Evolutionary conservation across 2,329 filamentous ascomycete species (phyloP).

Genomic region (Arthrobotrys pseudoclavata): DNA sequence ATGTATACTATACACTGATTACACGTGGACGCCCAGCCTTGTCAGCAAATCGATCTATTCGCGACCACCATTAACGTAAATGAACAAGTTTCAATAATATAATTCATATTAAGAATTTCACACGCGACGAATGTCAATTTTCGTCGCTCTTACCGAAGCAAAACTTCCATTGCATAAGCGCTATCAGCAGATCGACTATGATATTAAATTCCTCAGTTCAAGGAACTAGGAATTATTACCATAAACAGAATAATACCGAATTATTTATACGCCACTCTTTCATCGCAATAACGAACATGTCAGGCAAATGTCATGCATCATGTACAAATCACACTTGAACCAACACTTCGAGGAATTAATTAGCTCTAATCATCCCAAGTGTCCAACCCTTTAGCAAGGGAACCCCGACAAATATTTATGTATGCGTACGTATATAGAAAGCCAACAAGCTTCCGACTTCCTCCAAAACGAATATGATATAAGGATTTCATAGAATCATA

Average conservation of each 20-base stretch:
- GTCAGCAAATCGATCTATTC: constrained; percentile 26
- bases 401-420: constrained; percentile 1
- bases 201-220: constrained; percentile 16
- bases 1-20: not conserved
- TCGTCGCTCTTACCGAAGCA: constrained; percentile 18
- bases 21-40: constrained; percentile 17
- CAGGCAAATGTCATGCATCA: constrained; percentile 20
- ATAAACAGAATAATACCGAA: not conserved
- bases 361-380: constrained; percentile 6
- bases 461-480: constrained; percentile 43
- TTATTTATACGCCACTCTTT: not conserved
- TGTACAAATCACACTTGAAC: constrained; percentile 23
- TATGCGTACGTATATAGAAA: not conserved
- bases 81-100: not conserved
- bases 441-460: constrained; percentile 4
- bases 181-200: no score
- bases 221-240: not conserved
- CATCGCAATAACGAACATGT: not conserved
- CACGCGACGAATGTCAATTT: constrained; percentile 22
- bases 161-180: no score
- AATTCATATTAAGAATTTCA: constrained; percentile 2
- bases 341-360: not conserved
- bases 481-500: constrained; percentile 36
- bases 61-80: constrained; percentile 15
- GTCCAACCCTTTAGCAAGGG: constrained; percentile 3